A percentile compares a stretch with the other conserved stretches of the same genome.
phyloP scores from a whole-genome alignment of 2,329 filamentous ascomycete species.

The Coniosporium tulheliwenetii region DNA sequence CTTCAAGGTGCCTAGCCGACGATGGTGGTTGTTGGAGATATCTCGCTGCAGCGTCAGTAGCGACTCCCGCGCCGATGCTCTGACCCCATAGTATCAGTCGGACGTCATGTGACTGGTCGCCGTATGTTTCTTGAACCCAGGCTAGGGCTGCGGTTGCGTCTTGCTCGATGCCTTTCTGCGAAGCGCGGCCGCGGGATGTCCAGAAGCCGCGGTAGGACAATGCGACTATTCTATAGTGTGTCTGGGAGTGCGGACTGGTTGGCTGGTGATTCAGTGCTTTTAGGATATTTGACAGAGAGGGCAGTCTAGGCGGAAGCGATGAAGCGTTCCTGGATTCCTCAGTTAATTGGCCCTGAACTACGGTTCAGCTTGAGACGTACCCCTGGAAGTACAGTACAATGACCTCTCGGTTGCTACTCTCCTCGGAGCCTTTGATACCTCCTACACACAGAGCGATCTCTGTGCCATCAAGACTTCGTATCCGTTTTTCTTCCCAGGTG shows the following conservation, averaged over 20 bases:
- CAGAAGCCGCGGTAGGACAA: slow-evolving; percentile 58
- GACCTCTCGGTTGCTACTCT: slow-evolving; percentile 9
- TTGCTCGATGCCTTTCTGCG: slow-evolving; percentile 51
- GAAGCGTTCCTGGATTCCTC: slow-evolving; percentile 20
- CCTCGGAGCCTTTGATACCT: slow-evolving; percentile 1
- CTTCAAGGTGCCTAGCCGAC: slow-evolving; percentile 14
- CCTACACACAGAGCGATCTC: slow-evolving; percentile 45
- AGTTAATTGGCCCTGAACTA: not conserved
- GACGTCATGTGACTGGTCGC: slow-evolving; percentile 13
- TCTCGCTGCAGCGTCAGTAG: slow-evolving; percentile 40
- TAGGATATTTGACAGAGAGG: slow-evolving; percentile 29
- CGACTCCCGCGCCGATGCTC: slow-evolving; percentile 59
- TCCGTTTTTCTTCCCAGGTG: slow-evolving; percentile 50
- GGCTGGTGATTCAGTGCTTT: slow-evolving; percentile 7
- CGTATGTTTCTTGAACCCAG: slow-evolving; percentile 39
- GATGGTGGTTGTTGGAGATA: slow-evolving; percentile 13
- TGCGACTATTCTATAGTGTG: slow-evolving; percentile 24
- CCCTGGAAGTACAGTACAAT: slow-evolving; percentile 35
- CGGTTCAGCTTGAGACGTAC: slow-evolving; percentile 8
- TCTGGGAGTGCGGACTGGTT: slow-evolving; percentile 1
- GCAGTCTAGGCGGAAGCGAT: slow-evolving; percentile 30
- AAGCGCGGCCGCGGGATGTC: slow-evolving; percentile 57
- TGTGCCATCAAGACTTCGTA: slow-evolving; percentile 48
- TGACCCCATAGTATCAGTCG: slow-evolving; percentile 57
- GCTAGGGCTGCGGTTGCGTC: slow-evolving; percentile 50